Evolutionary conservation across 208 protist species (phyloP).

Genomic region (Leishmania aethiopica): DNA sequence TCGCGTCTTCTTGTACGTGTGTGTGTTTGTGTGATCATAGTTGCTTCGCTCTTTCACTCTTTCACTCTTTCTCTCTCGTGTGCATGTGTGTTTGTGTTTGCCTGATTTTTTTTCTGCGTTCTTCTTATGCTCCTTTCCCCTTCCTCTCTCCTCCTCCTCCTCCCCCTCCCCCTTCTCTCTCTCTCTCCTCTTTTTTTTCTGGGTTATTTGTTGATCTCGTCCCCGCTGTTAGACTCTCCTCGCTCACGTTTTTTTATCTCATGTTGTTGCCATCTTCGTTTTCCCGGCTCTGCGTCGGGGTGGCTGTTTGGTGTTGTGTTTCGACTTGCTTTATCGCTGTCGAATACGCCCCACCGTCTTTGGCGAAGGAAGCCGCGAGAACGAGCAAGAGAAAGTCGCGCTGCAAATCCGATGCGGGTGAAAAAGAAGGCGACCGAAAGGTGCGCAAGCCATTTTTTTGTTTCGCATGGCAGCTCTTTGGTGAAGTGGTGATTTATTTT

Average conservation of each 20-base stretch:
- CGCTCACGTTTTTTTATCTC: not conserved
- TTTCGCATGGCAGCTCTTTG: not conserved
- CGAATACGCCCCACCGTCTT: not conserved
- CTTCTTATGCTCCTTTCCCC: too few relatives aligned
- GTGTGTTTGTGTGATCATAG: not conserved
- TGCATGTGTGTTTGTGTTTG: not conserved
- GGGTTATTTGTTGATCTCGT: not conserved
- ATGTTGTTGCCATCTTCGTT: not conserved
- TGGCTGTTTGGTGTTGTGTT: not conserved
- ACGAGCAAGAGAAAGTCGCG: not conserved
- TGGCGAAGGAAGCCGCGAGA: not conserved
- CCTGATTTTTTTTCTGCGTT: not conserved
- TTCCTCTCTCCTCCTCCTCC: not conserved
- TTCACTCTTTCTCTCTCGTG: not conserved
- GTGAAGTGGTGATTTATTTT: not conserved
- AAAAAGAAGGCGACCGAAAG: not conserved
- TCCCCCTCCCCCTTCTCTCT: not conserved
- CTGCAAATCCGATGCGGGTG: not conserved
- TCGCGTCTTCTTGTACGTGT: not conserved
- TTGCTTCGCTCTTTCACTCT: not conserved
- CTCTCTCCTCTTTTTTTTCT: conserved; percentile 5
- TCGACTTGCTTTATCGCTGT: not conserved
- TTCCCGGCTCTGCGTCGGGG: not conserved
- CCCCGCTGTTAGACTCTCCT: not conserved
- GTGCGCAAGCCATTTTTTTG: not conserved